phyloP scores from a whole-genome alignment of 495 filamentous ascomycete genomes.

The Annulohypoxylon stygium region DNA sequence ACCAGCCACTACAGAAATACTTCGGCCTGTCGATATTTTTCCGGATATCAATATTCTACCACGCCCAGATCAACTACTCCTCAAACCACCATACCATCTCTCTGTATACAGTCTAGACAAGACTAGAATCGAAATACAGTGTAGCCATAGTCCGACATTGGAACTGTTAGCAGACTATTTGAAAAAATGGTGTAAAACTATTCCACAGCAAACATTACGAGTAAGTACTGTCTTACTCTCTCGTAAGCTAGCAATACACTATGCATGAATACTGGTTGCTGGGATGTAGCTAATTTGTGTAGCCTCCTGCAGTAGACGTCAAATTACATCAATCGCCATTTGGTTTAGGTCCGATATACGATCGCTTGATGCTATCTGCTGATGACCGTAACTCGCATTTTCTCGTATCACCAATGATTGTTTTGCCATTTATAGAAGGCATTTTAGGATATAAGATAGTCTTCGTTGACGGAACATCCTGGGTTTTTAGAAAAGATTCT shows the following conservation, averaged over 20 bases:
- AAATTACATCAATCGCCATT: slow-evolving; percentile 55
- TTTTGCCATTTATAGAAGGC: slow-evolving; percentile 56
- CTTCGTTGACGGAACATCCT: slow-evolving; percentile 34
- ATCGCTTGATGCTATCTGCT: slow-evolving; percentile 52
- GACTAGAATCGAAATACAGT: slow-evolving; percentile 49
- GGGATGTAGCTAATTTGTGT: background rate
- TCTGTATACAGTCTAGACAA: slow-evolving; percentile 34
- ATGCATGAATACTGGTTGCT: background rate
- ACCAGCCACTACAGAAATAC: slow-evolving; percentile 31
- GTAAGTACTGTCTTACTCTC: slow-evolving; percentile 35
- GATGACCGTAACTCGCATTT: slow-evolving; percentile 45
- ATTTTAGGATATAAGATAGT: slow-evolving; percentile 56
- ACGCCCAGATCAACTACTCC: slow-evolving; percentile 54
- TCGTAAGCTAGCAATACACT: background rate
- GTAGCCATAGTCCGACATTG: slow-evolving; percentile 57
- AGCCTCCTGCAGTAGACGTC: slow-evolving; percentile 56
- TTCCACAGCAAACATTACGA: slow-evolving; percentile 51
- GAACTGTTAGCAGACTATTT: slow-evolving; percentile 56
- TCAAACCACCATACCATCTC: slow-evolving; percentile 58
- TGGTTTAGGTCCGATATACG: slow-evolving; percentile 54
- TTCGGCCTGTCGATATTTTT: slow-evolving; percentile 40
- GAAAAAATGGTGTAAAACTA: slow-evolving; percentile 54
- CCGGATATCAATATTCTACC: slow-evolving; percentile 50
- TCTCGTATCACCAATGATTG: slow-evolving; percentile 51
- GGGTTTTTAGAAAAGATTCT: slow-evolving; percentile 45